A percentile compares a stretch with the other conserved stretches of the same genome.
phyloP scores from a whole-genome alignment of 2,329 filamentous ascomycete species.

The Aspergillus fumigatus region DNA sequence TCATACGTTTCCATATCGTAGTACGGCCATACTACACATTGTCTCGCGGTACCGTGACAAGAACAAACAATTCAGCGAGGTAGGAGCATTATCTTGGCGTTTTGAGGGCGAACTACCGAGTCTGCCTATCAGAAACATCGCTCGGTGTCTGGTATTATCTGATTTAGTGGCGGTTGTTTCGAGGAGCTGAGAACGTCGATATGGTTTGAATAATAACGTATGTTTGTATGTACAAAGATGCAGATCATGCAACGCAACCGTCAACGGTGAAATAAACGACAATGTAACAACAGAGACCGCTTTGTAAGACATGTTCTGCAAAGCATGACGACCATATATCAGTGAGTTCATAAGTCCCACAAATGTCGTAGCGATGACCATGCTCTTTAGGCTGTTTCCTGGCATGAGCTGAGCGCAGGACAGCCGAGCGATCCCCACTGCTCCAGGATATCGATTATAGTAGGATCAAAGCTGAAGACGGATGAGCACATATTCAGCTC shows the following conservation, averaged over 20 bases:
- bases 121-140: background rate
- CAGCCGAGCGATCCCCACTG: background rate
- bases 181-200: background rate
- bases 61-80: too few species aligned
- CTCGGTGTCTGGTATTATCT: background rate
- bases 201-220: background rate
- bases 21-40: too few species aligned
- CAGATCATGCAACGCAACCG: background rate
- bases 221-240: background rate
- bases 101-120: background rate
- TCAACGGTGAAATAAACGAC: background rate
- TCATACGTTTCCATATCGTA: too few species aligned
- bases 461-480: background rate
- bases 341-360: background rate
- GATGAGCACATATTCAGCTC: background rate
- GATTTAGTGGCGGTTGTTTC: background rate
- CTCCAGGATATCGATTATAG: background rate
- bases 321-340: background rate
- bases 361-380: background rate
- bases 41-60: background rate
- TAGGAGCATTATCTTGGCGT: background rate
- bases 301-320: background rate
- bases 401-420: background rate
- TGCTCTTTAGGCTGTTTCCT: background rate
- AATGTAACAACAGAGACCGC: background rate